Base-by-base conservation (phyloP, 345 rosid genomes). In the sweet orange (Citrus sinensis) region DNA sequence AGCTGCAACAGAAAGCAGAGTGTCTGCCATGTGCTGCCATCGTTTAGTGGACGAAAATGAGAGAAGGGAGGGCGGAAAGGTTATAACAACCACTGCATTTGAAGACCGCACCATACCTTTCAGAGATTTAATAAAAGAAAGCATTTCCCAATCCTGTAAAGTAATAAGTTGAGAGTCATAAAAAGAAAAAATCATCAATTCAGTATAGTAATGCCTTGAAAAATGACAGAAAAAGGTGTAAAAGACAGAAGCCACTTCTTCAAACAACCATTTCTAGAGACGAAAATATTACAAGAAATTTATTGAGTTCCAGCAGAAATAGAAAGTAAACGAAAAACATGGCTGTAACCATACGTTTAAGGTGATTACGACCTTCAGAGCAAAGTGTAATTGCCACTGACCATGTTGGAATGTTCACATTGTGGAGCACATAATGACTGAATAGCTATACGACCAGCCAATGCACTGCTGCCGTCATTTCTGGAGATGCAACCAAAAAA, bases 341-440 rank as follows among this genome's bases (percentile, higher is more conserved):
- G 11, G 62, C 51, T 80, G 66, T 14, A 61, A 68, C 34, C 64
- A 78, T 17, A 71, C 39, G 40, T 71, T 64, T 76, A 27, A 80
- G 70, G 16, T 40, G 76, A 27, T 65, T 34, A 76, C 60, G 77
- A 79, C 58, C 56, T 59, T 54, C 40, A 73, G 22, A 67, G 80
- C 62, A 60, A 64, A 64, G 79, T 27, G 46, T 64, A 55, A 66
- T 25, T 29, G 68, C 70, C 55, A 82, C 84, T 69, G 73, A 92
- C 98, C 97, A 73, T 87, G 75, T 84, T 87, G 75, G 91, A 91
- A 79, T 87, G 84, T 67, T 79, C 89, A 85, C 97, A 94, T 65
- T 92, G 92, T 63, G 97, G 97, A 81, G 97, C 91, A 89, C 95
- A 89, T 71, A 96, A 84, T 59, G 98, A 92, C 80, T 94, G 98